Evolutionary conservation across 2,329 filamentous ascomycete genomes (phyloP), one percentile per base, ranked within the genome.

Genomic region (Trichoderma semiorbis): DNA sequence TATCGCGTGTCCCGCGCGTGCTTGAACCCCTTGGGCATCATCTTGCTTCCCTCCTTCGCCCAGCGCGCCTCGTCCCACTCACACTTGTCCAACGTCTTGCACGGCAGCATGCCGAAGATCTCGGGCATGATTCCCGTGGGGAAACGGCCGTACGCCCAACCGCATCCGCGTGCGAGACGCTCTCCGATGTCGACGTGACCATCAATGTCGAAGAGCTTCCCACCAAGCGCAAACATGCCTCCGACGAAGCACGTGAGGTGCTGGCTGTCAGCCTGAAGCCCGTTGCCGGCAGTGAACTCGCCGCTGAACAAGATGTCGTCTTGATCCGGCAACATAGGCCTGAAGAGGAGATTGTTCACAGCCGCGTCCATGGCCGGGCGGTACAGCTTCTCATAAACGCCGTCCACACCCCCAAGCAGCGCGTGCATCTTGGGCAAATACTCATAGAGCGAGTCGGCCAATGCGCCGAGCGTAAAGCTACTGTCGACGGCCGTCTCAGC

Each of bases 191-290:
- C 77, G 30, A 89, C 80, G 72, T 89, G 84, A n/a, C 83, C 80
- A 0, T 81, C 78, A 0, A 85, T 83, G 70, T 80, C 77, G 73
- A 92, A 88, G 50, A 93, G 81, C 68, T 85, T 87, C 1, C 90
- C 88, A 7, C 86, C 89, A 43, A 93, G 85, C 1, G 84, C 90
- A 47, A 91, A 89, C 84, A 91, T 89, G n/a, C 90, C 91, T 3
- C 91, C 91, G 1, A 87, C 84, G 77, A 92, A 93, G 79, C 91
- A 93, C 85, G 77, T 72, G 84, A 79, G 73, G 55, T 79, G 77
- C 73, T 79, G 79, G 57, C 76, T 78, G 12, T 81, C 77, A 24
- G 79, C 74, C 0, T 74, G 73, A 66, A 83, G 68, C 5, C 73
- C 73, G 0, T 76, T 72, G 7, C 76, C 68, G 4, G 77, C 72